Evolutionary conservation across 805 yeast species (phyloP), one percentile per base, ranked within the genome.

Genomic region (Yarrowia sp.): DNA sequence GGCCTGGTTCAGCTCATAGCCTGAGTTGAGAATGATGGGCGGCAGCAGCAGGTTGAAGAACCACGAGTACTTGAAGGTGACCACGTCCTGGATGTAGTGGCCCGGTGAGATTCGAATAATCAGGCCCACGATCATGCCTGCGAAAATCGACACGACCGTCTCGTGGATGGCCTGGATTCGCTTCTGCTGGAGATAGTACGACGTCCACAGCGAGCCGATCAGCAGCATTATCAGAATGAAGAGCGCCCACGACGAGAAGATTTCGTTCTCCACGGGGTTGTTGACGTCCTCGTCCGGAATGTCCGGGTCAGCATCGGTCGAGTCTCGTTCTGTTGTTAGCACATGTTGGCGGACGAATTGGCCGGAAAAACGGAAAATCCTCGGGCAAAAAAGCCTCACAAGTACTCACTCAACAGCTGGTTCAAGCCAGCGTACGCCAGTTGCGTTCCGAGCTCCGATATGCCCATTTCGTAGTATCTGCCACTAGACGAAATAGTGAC

Each of bases 121-220:
- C 32, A 96, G 74, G 0, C 99, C 99, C 25, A 94, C 96, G 49
- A 90, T 79, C 98, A 90, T 92, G 19, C 99, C 99, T 69, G 93
- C 91, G 72, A 94, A 91, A 63, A 94, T 94, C 1, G 98, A 90
- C 46, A 96, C 77, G 38, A 94, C 98, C 0, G 99, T 94, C 76
- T 94, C 99, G 74, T 94, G 99, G n/a, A 94, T 84, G 3, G 97
- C 96, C 73, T 90, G 92, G 69, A 94, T 93, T 66, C 94, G 81
- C 68, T 90, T 82, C 69, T 90, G 97, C 70, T 93, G 97, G 53
- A 94, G 78, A 71, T 88, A 93, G 74, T 93, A 94, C 29, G 96
- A 87, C 3, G 97, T 90, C 97, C 97, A 94, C 59, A 94, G 77
- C 0, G 99, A 97, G 8, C 92, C 82, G 63, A 93, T 87, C 47